Conservation (phyloP, 1,284 basidiomycete species). For the Trametes hirsuta region DNA sequence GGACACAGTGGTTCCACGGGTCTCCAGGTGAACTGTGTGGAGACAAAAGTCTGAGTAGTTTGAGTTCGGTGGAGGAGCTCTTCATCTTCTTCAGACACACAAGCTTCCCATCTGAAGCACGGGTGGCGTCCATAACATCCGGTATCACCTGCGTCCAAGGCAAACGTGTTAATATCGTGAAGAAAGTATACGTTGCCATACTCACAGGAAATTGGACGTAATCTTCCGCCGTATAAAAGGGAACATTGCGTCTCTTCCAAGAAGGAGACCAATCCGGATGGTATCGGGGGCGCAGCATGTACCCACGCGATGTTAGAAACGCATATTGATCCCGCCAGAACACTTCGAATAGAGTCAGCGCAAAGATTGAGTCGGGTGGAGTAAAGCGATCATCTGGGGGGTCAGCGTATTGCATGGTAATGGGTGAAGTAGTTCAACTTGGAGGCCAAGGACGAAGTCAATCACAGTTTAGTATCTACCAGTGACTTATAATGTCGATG, state of each 20-base stretch:
- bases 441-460: too few relatives aligned
- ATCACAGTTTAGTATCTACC: too few relatives aligned
- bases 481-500: too few relatives aligned
- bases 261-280: background rate
- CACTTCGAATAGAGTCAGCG: background rate
- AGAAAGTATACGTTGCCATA: background rate
- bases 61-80: too few relatives aligned
- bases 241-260: background rate
- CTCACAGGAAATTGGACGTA: background rate
- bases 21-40: slow-evolving; percentile 12
- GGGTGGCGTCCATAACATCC: too few relatives aligned
- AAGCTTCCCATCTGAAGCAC: too few relatives aligned
- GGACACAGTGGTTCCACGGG: slow-evolving; percentile 36
- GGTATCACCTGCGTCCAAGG: too few relatives aligned
- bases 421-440: background rate
- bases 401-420: background rate
- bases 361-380: background rate
- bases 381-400: background rate
- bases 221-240: background rate
- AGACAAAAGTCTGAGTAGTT: background rate
- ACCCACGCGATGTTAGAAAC: background rate
- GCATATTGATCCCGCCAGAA: background rate
- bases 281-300: background rate
- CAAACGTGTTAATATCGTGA: background rate
- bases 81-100: too few relatives aligned